phyloP scores from a whole-genome alignment of 1,284 basidiomycete genomes.

The Fomitopsis betulina region DNA sequence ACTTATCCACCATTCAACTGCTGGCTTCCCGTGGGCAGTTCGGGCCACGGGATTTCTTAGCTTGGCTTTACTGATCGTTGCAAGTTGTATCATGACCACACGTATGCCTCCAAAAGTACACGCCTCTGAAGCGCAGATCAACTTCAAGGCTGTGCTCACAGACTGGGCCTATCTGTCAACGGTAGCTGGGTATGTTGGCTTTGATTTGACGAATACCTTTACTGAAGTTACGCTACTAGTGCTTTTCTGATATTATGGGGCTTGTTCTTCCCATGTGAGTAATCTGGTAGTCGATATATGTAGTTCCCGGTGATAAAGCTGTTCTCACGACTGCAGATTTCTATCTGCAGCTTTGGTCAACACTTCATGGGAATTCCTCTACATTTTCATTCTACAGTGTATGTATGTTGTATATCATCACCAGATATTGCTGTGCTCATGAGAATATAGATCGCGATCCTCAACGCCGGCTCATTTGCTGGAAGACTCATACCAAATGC shows the following conservation, averaged over 20 bases:
- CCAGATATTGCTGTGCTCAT: constrained; percentile 9
- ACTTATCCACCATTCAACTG: constrained; percentile 16
- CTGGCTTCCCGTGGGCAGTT: constrained; percentile 23
- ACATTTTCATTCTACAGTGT: background rate
- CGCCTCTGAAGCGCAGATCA: constrained; percentile 7
- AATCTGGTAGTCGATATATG: background rate
- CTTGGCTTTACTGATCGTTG: constrained; percentile 10
- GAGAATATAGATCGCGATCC: constrained; percentile 15
- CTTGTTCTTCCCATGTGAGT: constrained; percentile 11
- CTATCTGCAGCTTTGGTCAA: background rate
- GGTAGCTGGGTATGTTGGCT: constrained; percentile 16
- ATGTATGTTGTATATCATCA: background rate
- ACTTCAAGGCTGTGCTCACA: constrained; percentile 5
- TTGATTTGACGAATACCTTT: constrained; percentile 14
- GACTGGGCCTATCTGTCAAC: constrained; percentile 17
- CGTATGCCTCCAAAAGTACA: background rate
- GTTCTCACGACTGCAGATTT: background rate
- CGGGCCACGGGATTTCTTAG: constrained; percentile 11
- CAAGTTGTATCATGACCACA: constrained; percentile 8
- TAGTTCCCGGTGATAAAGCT: background rate
- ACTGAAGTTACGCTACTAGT: background rate
- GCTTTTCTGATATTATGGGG: constrained; percentile 4
- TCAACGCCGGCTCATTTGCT: constrained; percentile 13
- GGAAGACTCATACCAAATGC: constrained; percentile 15
- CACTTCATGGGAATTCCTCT: background rate